A percentile compares a stretch with the other conserved stretches of the same genome.
Evolutionary conservation across 768 basidiomycete genomes (phyloP).

Genomic region (Trametes meyenii): DNA sequence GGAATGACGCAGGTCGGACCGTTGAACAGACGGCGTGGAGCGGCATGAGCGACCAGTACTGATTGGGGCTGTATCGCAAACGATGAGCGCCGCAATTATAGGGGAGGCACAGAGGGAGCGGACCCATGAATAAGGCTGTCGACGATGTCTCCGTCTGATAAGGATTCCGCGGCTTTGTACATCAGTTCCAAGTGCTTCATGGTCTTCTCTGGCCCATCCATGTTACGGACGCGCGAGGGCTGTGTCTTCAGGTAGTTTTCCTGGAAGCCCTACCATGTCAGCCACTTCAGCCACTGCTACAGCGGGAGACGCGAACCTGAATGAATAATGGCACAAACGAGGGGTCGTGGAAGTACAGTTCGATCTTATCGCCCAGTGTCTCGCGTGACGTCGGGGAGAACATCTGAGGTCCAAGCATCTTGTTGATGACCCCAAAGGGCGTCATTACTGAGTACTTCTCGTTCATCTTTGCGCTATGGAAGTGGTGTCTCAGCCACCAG

Average conservation of each 20-base stretch:
- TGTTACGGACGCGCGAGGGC: conserved; percentile 60
- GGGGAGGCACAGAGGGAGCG: conserved; percentile 20
- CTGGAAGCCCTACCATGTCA: conserved; percentile 39
- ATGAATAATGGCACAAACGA: conserved; percentile 94
- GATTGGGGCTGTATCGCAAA: conserved; percentile 64
- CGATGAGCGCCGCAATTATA: neutral
- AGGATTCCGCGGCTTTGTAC: conserved; percentile 86
- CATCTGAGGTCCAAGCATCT: conserved; percentile 87
- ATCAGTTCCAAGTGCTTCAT: conserved; percentile 80
- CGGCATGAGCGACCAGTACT: conserved; percentile 96
- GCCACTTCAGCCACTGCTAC: no score
- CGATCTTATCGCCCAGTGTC: conserved; percentile 89
- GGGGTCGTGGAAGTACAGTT: conserved; percentile 95
- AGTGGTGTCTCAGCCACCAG: neutral
- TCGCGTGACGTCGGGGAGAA: conserved; percentile 83
- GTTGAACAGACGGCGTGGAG: conserved; percentile 90
- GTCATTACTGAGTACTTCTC: conserved; percentile 91
- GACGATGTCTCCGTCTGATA: conserved; percentile 94
- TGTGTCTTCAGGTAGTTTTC: conserved; percentile 94
- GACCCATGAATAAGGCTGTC: conserved; percentile 94
- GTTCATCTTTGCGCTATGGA: conserved; percentile 75
- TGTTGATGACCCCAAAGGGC: conserved; percentile 90
- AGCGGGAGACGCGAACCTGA: conserved; percentile 55
- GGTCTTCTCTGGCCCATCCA: conserved; percentile 62
- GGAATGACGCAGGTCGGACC: conserved; percentile 80